Conservation (phyloP, 2,329 filamentous ascomycete genomes). For the Sarocladium oryzae region DNA sequence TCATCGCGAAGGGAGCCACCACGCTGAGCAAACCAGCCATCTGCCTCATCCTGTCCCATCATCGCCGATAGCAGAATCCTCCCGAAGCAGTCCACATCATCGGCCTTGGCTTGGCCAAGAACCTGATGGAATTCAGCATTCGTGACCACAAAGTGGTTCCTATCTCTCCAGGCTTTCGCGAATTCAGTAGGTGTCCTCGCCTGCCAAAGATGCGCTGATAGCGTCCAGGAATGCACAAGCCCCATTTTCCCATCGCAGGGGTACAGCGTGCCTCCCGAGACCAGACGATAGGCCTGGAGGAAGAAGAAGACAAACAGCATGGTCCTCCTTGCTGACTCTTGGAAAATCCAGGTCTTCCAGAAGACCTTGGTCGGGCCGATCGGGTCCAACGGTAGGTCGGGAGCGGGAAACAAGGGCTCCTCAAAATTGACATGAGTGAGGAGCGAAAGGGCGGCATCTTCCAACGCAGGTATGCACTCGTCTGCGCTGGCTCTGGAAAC, state of each 20-base stretch:
- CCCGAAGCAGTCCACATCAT: slow-evolving; percentile 38
- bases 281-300: slow-evolving; percentile 27
- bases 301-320: slow-evolving; percentile 42
- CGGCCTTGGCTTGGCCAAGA: slow-evolving; percentile 29
- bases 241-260: slow-evolving; percentile 24
- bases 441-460: slow-evolving; percentile 26
- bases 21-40: slow-evolving; percentile 25
- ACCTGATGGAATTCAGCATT: slow-evolving; percentile 21
- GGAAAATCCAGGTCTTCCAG: slow-evolving; percentile 46
- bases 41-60: slow-evolving; percentile 20
- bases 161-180: slow-evolving; percentile 29
- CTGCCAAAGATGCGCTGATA: slow-evolving; percentile 32
- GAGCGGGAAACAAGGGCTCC: slow-evolving; percentile 9
- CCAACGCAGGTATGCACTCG: slow-evolving; percentile 24
- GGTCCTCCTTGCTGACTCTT: slow-evolving; percentile 48
- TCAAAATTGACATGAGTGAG: slow-evolving; percentile 25
- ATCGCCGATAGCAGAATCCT: slow-evolving; percentile 24
- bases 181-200: slow-evolving; percentile 30
- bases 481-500: slow-evolving; percentile 31
- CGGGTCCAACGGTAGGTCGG: slow-evolving; percentile 24
- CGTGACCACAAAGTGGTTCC: slow-evolving; percentile 28
- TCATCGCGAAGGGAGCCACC: slow-evolving; percentile 13
- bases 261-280: slow-evolving; percentile 20
- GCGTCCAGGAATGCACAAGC: slow-evolving; percentile 30
- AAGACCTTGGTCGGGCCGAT: slow-evolving; percentile 35